Percentiles rank a stretch among this genome's conserved stretches.
Evolutionary conservation across 2,329 filamentous ascomycete genomes (phyloP).

Genomic region (Madurella fahalii): DNA sequence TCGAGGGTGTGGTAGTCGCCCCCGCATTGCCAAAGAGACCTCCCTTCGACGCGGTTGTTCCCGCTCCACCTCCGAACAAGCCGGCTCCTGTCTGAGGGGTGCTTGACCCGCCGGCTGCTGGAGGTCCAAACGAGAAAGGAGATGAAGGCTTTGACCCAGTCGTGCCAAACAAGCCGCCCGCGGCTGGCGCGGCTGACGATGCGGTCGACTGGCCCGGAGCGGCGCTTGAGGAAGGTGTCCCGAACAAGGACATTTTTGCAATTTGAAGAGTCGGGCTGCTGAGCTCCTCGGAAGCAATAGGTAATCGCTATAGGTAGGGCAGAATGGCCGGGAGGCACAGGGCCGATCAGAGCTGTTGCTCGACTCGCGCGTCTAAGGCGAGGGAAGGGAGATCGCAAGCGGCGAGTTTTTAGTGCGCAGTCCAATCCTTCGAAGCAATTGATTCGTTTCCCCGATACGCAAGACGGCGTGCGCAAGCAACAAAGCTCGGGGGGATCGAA

Average conservation of each 20-base stretch:
- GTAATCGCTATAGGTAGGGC: too few relatives aligned
- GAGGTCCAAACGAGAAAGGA: conserved; percentile 31
- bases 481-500: not conserved
- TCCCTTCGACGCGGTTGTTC: conserved; percentile 21
- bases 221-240: conserved; percentile 21
- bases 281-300: not conserved
- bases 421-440: conserved; percentile 5
- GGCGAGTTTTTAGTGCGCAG: not conserved
- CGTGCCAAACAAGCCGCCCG: conserved; percentile 24
- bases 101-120: conserved; percentile 12
- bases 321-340: too few relatives aligned
- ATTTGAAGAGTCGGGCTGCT: not conserved
- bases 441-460: not conserved
- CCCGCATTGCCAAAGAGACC: conserved; percentile 34
- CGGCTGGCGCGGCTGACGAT: conserved; percentile 20
- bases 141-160: conserved; percentile 32
- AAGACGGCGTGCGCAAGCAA: not conserved
- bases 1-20: conserved; percentile 27
- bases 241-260: conserved; percentile 26
- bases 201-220: conserved; percentile 23
- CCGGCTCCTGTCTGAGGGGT: conserved; percentile 19
- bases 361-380: conserved; percentile 3
- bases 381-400: conserved; percentile 9
- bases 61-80: conserved; percentile 20
- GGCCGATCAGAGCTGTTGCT: not conserved